Base-by-base conservation (phyloP, 2,329 filamentous ascomycete genomes). In the Fusarium algeriense region DNA sequence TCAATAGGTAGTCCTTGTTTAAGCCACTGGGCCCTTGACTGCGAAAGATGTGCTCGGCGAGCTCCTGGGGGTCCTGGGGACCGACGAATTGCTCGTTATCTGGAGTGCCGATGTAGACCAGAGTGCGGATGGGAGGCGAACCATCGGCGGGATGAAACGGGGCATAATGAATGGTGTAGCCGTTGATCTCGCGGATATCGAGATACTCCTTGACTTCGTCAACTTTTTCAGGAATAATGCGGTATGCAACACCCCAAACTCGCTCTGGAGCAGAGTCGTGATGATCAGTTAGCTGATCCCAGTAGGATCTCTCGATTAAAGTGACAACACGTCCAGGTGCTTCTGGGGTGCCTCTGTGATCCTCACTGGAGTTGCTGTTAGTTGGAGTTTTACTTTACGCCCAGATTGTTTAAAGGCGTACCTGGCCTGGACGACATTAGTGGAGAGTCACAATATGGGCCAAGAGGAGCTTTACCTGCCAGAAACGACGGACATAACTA, bases 161-260 rank as follows among this genome's bases (percentile, higher is more conserved):
- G 32, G 94, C 93, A 81, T 94, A 93, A 81, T 98, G 95, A 73
- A 97, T 97, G 58, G 91, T 93, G 82, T 99, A 99, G 30, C 96
- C 96, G 83, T 98, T 97, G 78, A 98, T 97, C 82, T 99, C 96
- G 48, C 96, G 91, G 72, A 98, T 95, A 81, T 98, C 95, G 50
- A 99, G 92, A 80, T 98, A 98, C 64, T 91, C 88, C 74, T 93
- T 91, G 7, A 98, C 95, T 82, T 95, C 91, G 66, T 90, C 87
- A 26, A 97, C 94, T 73, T 90, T 88, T 4, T 88, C 85, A 10
- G 90, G 81, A 32, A 87, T 85, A 81, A 97, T 95, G 78, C 95
- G 92, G 83, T 98, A 97, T 70, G 95, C 96, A 19, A 93, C 93
- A 63, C 96, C 96, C 95, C 95, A 98, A 75, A 98, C 94, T 75